Percentiles rank a stretch among this genome's conserved stretches.
These are phyloP conservation scores for Diphasiastrum complanatum DNA, from an alignment of 83 land plant genomes.

Conservation along the genomic window DNA sequence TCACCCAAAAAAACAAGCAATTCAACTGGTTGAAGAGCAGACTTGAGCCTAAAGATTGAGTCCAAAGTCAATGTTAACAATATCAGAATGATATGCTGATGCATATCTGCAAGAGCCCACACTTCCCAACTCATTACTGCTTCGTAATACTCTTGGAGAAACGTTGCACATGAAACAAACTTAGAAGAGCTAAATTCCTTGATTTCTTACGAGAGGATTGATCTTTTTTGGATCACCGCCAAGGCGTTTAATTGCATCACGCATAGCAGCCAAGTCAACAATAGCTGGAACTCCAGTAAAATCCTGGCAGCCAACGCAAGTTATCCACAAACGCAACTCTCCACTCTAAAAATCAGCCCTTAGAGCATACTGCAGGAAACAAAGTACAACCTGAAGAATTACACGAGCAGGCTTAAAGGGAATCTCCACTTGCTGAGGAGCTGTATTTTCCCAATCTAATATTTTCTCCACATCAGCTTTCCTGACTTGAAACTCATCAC, in stretches of 20 bases:
- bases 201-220: conserved; percentile 3
- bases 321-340: background rate
- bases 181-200: too few species aligned
- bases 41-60: too few species aligned
- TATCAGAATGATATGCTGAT: too few species aligned
- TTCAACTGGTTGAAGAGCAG: too few species aligned
- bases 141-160: too few species aligned
- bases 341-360: background rate
- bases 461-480: conserved; percentile 12
- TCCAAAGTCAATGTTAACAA: too few species aligned
- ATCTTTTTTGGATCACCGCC: conserved; percentile 13
- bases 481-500: conserved; percentile 9
- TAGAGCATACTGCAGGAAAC: background rate
- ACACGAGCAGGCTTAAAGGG: conserved; percentile 15
- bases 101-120: too few species aligned
- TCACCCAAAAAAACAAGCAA: too few species aligned
- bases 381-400: conserved; percentile 12
- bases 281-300: conserved; percentile 13
- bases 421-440: conserved; percentile 16
- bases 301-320: conserved; percentile 3
- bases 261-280: conserved; percentile 17
- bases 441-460: conserved; percentile 13
- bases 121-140: too few species aligned
- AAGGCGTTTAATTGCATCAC: conserved; percentile 14
- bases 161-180: too few species aligned